Evolutionary conservation across 140 eudicot genomes (phyloP).

Genomic region (Senecio squalidus): DNA sequence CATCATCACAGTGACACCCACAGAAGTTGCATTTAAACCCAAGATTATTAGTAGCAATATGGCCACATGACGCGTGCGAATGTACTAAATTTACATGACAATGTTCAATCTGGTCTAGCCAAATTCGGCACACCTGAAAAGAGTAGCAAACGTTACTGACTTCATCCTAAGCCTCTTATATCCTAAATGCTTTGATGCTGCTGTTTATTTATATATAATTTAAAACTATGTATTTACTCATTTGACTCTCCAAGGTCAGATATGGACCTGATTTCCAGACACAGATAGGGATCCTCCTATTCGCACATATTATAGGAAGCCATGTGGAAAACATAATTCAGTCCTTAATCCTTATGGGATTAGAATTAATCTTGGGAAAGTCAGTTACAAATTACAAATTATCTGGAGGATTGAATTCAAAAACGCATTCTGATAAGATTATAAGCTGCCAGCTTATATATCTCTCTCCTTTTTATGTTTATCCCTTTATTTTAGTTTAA

Average conservation of each 20-base stretch:
- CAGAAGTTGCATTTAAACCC: constrained; percentile 72
- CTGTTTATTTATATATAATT: background rate
- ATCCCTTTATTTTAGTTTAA: no score
- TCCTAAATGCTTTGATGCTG: background rate
- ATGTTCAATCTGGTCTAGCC: constrained; percentile 76
- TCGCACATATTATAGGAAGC: no score
- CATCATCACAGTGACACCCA: constrained; percentile 44
- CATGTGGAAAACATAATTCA: no score
- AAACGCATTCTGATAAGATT: no score
- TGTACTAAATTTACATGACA: constrained; percentile 55
- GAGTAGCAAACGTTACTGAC: background rate
- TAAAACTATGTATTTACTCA: background rate
- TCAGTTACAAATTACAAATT: no score
- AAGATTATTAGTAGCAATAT: constrained; percentile 29
- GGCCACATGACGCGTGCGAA: constrained; percentile 64
- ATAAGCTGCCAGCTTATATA: no score
- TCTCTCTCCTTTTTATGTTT: no score
- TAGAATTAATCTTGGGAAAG: no score
- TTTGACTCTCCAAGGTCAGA: background rate
- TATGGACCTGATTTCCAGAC: no score
- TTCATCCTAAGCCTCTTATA: background rate
- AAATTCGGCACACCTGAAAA: constrained; percentile 68
- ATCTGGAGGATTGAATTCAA: no score
- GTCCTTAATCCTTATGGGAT: no score
- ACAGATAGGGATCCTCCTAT: no score